These are phyloP conservation scores for Castanopsis chinensis DNA, from an alignment of 306 rosid species.

Conservation along the genomic window DNA sequence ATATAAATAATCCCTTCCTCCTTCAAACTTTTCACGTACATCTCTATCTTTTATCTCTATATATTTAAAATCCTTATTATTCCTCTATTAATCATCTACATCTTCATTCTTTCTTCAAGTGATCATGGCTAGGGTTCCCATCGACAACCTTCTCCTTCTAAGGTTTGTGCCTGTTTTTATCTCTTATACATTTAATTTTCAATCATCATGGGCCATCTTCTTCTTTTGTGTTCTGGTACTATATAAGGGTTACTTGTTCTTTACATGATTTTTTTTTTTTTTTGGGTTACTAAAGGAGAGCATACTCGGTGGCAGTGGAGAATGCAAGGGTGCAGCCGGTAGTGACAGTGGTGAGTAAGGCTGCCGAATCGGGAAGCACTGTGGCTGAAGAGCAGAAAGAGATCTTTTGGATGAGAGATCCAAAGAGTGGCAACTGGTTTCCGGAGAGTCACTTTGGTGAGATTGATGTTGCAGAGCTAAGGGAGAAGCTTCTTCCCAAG, in stretches of 20 bases:
- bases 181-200: not conserved
- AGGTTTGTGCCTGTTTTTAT: conserved; percentile 15
- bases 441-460: conserved; percentile 57
- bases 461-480: conserved; percentile 41
- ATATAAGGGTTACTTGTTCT: not conserved
- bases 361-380: not conserved
- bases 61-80: not conserved
- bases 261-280: not conserved
- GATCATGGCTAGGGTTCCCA: conserved; percentile 30
- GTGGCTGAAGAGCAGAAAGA: conserved; percentile 6
- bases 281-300: conserved; percentile 18
- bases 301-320: conserved; percentile 15
- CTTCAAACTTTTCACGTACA: conserved; percentile 2
- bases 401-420: conserved; percentile 64
- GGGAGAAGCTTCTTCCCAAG: conserved; percentile 47
- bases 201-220: not conserved
- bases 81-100: not conserved
- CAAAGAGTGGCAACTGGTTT: conserved; percentile 63
- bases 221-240: not conserved
- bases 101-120: not conserved
- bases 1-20: conserved; percentile 13
- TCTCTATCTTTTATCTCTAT: too few species aligned
- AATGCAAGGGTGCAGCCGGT: conserved; percentile 11
- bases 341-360: not conserved
- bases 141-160: conserved; percentile 22